Percentiles rank a stretch among this genome's conserved stretches.
Conservation (phyloP, 1,284 basidiomycete species). For the Exsudoporus floridanus region DNA sequence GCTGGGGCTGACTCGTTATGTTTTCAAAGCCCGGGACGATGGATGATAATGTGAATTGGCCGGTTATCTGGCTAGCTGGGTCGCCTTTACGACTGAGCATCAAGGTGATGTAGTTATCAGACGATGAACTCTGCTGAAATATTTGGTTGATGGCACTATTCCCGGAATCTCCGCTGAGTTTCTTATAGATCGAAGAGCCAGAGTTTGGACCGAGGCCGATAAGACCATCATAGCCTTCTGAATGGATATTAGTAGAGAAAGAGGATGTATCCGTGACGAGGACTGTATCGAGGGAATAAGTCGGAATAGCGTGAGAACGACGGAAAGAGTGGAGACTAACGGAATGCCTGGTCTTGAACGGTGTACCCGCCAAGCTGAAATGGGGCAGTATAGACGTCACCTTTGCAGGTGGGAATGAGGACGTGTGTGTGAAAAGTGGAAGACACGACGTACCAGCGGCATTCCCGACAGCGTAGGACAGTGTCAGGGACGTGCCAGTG, state of each 20-base stretch:
- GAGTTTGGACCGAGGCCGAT: constrained; percentile 74
- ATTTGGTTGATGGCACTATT: constrained; percentile 60
- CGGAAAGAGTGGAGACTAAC: constrained; percentile 43
- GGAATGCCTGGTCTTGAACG: constrained; percentile 65
- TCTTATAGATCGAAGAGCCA: constrained; percentile 62
- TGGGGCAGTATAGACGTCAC: constrained; percentile 57
- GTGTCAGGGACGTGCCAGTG: constrained; percentile 53
- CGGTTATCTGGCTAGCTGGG: constrained; percentile 53
- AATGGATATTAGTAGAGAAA: constrained; percentile 61
- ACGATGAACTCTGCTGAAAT: constrained; percentile 54
- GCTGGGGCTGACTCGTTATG: constrained; percentile 59
- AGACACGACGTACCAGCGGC: constrained; percentile 49
- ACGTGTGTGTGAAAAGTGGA: background rate
- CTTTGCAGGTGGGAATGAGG: constrained; percentile 37
- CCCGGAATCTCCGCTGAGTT: constrained; percentile 49
- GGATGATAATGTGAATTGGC: constrained; percentile 48
- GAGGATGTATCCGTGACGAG: constrained; percentile 61
- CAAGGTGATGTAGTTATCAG: constrained; percentile 66
- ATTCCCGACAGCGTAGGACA: constrained; percentile 68
- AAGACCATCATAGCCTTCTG: constrained; percentile 67
- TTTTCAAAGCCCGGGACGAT: constrained; percentile 57
- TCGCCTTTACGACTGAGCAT: constrained; percentile 62
- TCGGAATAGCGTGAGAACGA: background rate
- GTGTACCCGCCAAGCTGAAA: constrained; percentile 57
- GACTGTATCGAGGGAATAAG: constrained; percentile 42